phyloP scores from a whole-genome alignment of 2,329 filamentous ascomycete genomes.

The Calonectria pauciramosa region DNA sequence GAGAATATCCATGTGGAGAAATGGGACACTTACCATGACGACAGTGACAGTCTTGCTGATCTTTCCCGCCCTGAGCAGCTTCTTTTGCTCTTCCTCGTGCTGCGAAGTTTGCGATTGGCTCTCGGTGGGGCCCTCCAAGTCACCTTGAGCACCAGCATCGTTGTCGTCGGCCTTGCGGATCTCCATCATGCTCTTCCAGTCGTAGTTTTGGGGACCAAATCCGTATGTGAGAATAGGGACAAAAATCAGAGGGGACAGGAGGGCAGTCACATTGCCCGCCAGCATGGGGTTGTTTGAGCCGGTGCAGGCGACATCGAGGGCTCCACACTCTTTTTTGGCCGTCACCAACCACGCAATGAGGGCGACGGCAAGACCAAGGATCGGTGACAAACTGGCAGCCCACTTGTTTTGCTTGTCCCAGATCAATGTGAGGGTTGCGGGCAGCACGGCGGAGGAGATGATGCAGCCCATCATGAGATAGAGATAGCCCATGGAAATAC shows the following conservation, averaged over 20 bases:
- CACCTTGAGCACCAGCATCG: conserved; percentile 67
- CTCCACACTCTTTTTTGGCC: conserved; percentile 73
- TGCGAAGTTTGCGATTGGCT: conserved; percentile 42
- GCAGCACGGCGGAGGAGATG: conserved; percentile 87
- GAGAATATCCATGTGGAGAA: rapidly evolving
- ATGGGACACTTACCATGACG: conserved; percentile 37
- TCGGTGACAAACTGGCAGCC: conserved; percentile 76
- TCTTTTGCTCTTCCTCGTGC: conserved; percentile 55
- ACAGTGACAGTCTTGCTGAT: conserved; percentile 56
- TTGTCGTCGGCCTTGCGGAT: conserved; percentile 86
- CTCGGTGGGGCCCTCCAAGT: conserved; percentile 27
- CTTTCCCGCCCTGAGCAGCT: conserved; percentile 67
- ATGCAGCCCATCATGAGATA: conserved; percentile 94
- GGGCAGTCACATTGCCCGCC: conserved; percentile 85
- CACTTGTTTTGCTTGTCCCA: conserved; percentile 85
- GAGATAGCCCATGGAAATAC: conserved; percentile 89
- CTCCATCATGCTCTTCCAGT: conserved; percentile 85
- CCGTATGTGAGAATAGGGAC: conserved; percentile 81
- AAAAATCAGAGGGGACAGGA: conserved; percentile 82
- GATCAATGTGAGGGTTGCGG: conserved; percentile 82
- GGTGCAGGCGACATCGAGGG: conserved; percentile 79
- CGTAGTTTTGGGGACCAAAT: conserved; percentile 76
- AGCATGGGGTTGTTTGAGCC: conserved; percentile 90
- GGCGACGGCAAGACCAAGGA: conserved; percentile 75
- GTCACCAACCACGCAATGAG: conserved; percentile 84